Base-by-base conservation (phyloP, 208 protist genomes). In the Trypanosoma platydactyli region DNA sequence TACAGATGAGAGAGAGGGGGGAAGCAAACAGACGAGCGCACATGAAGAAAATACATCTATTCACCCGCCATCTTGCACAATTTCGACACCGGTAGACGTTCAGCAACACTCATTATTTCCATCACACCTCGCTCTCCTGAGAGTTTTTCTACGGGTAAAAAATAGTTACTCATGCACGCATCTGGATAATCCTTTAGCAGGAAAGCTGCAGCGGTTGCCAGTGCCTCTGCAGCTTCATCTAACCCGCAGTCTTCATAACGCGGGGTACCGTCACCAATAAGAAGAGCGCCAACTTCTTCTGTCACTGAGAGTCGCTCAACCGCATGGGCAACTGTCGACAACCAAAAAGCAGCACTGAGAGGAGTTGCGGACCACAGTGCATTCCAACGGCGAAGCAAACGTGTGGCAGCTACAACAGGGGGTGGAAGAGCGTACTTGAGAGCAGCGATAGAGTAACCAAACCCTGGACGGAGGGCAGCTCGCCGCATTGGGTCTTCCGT, bases 361-460 rank as follows among this genome's bases (percentile, higher is more conserved):
- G 50, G 44, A 25, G 13, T n/a, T 20, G 30, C 15, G 27, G 41
- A 53, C 41, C 63, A 54, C 49, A 18, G 15, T 5, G 56, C 27
- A 49, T 81, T 74, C 81, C 79, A 86, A 35, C 25, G 44, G 12
- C 78, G 77, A 50, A 93, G 46, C 1, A 81, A 52, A 1, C 61
- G 74, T 4, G 80, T 79, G 5, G 81, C 70, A 18, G 13, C 12
- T 20, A 86, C 52, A 49, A 84, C 67, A 1, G 77, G 54, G 5
- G n/a, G 40, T 11, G 88, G 84, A 56, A 94, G 63, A 2, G 79
- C 63, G 7, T 59, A 66, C 41, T 68, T 72, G 29, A 94, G 57
- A 20, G 77, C 74, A 5, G 64, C 61, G 24, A 79, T 42, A 4
- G 84, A 84, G 68, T 84, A 89, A 35, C 88, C 88, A 64, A 91